Evolutionary conservation across 768 basidiomycete species (phyloP), one percentile per base, ranked within the genome.

Genomic region (Pseudohyphozyma bogoriensis): DNA sequence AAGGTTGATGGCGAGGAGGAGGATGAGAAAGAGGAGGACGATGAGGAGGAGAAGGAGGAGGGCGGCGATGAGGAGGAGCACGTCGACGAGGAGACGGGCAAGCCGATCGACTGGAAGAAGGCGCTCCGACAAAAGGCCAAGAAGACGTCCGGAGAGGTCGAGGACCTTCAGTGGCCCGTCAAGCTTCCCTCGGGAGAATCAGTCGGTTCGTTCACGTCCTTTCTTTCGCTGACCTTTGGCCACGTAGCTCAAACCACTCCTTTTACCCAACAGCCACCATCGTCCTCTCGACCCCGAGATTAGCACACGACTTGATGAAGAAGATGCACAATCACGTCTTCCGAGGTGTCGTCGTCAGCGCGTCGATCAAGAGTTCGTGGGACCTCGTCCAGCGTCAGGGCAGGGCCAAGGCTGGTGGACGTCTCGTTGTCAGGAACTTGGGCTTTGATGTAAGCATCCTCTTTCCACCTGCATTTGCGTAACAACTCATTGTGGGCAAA

Each of bases 281-380:
- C 22, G 61, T 90, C 8, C 92, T 91, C 73, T 73, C 78, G 2
- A 83, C 81, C 0, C 83, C 89, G 2, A 76, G 78, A 9, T 73
- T 80, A 31, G 90, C 92, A 0, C 77, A 79, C 40, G 80, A 83
- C 13, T 86, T 89, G 2, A 82, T 87, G 40, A 76, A 73, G 56
- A 89, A 87, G 72, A 80, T 97, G 2, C 89, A 97, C 71, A 89
- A 88, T 1, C 89, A 92, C 71, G 85, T 91, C 32, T 93, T 86
- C 80, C 92, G 93, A 72, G 89, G 90, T 42, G 78, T 79, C 12
- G 76, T 91, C 7, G 80, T 96, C n/a, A 89, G 86, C 3, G 87
- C 85, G 18, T 83, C 85, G 10, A 79, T 93, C 91, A 93, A 78
- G 89, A 89, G 70, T 82, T 87, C 20, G 75, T 88, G 11, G 87